Evolutionary conservation across 2,329 filamentous ascomycete species (phyloP).

Genomic region (Colletotrichum coccodes): DNA sequence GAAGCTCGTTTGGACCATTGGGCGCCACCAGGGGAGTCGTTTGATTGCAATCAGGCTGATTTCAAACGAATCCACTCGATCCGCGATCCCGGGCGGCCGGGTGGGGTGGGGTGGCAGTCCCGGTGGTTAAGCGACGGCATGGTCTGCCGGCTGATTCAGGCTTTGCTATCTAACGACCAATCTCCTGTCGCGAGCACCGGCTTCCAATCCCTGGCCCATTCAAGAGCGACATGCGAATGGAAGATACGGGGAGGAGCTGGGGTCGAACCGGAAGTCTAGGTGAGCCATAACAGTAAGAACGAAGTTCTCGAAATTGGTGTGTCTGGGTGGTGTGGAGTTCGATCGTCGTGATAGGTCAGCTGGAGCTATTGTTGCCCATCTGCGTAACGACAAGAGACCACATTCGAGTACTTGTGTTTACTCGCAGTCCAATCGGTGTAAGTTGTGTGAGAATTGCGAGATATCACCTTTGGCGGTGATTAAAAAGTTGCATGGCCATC

Average conservation of each 20-base stretch:
- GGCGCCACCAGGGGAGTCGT: neutral
- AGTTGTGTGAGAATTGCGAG: neutral
- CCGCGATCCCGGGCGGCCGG: neutral
- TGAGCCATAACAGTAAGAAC: no score
- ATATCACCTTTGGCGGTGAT: neutral
- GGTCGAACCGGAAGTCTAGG: no score
- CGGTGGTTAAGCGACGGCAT: neutral
- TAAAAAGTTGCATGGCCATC: neutral
- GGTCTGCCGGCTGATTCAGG: neutral
- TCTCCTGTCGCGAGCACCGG: neutral
- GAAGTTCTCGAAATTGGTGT: neutral
- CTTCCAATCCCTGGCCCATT: neutral
- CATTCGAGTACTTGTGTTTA: neutral
- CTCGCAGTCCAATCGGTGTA: neutral
- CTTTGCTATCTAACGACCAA: neutral
- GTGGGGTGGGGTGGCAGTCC: neutral
- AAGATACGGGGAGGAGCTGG: no score
- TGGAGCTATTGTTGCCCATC: no score
- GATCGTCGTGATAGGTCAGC: neutral
- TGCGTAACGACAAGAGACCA: neutral
- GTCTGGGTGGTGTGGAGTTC: neutral
- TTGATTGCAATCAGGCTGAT: conserved; percentile 20
- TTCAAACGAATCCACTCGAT: neutral
- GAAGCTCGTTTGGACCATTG: conserved; percentile 13
- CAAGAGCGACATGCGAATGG: neutral